Percentiles rank a stretch among this genome's conserved stretches.
Evolutionary conservation across 371 early-diverging fungal genomes (phyloP).

Genomic region (Phascolomyces articulosus): DNA sequence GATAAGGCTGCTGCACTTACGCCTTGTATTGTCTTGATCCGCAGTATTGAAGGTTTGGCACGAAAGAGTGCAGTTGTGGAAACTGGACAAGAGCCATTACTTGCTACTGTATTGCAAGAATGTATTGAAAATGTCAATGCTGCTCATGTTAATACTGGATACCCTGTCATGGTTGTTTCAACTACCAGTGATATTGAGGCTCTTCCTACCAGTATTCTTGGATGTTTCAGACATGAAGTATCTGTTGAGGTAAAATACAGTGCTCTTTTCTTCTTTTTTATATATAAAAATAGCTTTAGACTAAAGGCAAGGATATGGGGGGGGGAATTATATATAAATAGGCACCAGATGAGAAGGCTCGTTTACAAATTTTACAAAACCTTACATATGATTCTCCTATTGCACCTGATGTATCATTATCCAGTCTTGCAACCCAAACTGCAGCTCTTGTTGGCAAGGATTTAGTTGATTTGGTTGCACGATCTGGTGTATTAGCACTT

Average conservation of each 20-base stretch:
- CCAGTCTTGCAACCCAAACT: slow-evolving; percentile 84
- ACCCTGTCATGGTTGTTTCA: slow-evolving; percentile 79
- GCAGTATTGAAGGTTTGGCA: slow-evolving; percentile 82
- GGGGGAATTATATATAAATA: too few relatives aligned
- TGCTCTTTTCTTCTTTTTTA: background rate
- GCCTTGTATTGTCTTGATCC: slow-evolving; percentile 80
- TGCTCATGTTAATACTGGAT: slow-evolving; percentile 59
- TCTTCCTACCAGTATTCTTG: slow-evolving; percentile 70
- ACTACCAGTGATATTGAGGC: slow-evolving; percentile 79
- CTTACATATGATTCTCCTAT: slow-evolving; percentile 57
- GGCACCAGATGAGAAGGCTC: slow-evolving; percentile 75
- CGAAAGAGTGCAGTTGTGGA: slow-evolving; percentile 70
- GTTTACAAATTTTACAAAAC: slow-evolving; percentile 63
- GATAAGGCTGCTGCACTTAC: slow-evolving; percentile 78
- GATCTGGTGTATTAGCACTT: slow-evolving; percentile 73
- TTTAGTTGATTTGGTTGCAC: slow-evolving; percentile 72
- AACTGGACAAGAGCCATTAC: slow-evolving; percentile 73
- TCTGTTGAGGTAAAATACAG: slow-evolving; percentile 49
- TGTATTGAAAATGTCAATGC: slow-evolving; percentile 64
- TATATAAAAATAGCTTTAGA: too few relatives aligned
- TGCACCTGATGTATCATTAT: slow-evolving; percentile 77
- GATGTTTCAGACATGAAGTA: slow-evolving; percentile 79
- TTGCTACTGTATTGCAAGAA: slow-evolving; percentile 70
- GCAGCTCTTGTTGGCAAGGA: slow-evolving; percentile 91
- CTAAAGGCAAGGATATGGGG: too few relatives aligned